phyloP scores from a whole-genome alignment of 305 asterid genomes.

The Rubia peregrina region DNA sequence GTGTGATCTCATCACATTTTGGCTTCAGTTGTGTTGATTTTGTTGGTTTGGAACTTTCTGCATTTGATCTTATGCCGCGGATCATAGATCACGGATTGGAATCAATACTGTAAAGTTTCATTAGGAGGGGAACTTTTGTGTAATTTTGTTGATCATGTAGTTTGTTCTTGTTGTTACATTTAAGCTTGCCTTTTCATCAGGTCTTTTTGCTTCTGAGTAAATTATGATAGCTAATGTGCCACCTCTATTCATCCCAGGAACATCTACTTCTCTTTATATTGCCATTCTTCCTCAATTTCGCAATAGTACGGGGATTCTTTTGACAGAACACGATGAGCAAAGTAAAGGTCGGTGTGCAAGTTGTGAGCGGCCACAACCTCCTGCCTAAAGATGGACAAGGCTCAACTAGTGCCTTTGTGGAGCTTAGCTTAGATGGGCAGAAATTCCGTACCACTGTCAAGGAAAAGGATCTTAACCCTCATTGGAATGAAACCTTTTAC shows the following conservation, averaged over 20 bases:
- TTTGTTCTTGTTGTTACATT: neutral
- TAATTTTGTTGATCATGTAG: neutral
- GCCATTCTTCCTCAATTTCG: neutral
- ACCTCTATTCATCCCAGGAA: slow-evolving; percentile 10
- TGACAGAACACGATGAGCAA: slow-evolving; percentile 40
- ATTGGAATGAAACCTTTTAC: slow-evolving; percentile 74
- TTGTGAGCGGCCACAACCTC: slow-evolving; percentile 75
- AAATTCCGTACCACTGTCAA: slow-evolving; percentile 66
- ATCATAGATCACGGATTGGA: neutral
- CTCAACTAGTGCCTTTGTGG: slow-evolving; percentile 63
- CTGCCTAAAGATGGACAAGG: slow-evolving; percentile 79
- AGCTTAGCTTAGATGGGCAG: slow-evolving; percentile 71
- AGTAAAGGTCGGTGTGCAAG: slow-evolving; percentile 84
- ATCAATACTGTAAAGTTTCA: neutral
- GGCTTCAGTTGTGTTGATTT: neutral
- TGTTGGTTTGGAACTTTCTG: no score
- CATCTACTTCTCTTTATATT: neutral
- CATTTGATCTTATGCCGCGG: neutral
- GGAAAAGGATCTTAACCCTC: slow-evolving; percentile 74
- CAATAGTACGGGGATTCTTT: slow-evolving; percentile 9
- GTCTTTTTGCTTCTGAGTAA: slow-evolving; percentile 9
- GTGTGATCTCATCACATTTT: neutral
- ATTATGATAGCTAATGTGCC: neutral
- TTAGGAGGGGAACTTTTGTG: neutral
- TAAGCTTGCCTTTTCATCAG: neutral